Conservation (phyloP, 1,284 basidiomycete genomes). For the Rhodotorula sp. region DNA sequence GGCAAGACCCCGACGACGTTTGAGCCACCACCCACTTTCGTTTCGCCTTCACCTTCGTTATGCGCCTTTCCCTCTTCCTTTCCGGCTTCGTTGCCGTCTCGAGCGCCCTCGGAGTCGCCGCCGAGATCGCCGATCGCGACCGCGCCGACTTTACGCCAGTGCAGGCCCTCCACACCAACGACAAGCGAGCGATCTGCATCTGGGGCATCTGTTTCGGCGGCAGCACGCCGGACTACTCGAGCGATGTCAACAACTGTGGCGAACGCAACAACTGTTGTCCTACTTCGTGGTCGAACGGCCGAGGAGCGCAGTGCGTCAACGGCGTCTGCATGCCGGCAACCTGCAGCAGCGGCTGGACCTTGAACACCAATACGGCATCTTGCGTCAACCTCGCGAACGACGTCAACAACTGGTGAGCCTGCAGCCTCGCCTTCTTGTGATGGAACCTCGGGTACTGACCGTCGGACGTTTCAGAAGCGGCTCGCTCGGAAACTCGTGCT, state of each 20-base stretch:
- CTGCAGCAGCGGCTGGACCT: slow-evolving; percentile 17
- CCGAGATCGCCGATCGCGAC: not conserved
- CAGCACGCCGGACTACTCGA: slow-evolving; percentile 5
- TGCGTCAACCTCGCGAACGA: slow-evolving; percentile 20
- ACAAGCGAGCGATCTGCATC: slow-evolving; percentile 22
- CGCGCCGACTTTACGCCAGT: not conserved
- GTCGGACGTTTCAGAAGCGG: slow-evolving; percentile 11
- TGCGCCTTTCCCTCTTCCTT: not conserved
- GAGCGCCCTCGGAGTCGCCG: slow-evolving; percentile 5
- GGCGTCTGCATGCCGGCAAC: slow-evolving; percentile 10
- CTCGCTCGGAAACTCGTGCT: slow-evolving; percentile 32
- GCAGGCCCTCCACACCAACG: not conserved
- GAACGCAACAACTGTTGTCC: slow-evolving; percentile 9
- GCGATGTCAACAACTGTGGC: slow-evolving; percentile 36
- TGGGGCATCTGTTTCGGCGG: slow-evolving; percentile 19
- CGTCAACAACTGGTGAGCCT: slow-evolving; percentile 21
- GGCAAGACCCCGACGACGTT: not conserved
- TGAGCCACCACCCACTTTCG: not conserved
- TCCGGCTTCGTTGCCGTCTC: not conserved
- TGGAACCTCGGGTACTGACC: not conserved
- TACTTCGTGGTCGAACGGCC: slow-evolving; percentile 15
- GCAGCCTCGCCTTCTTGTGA: not conserved
- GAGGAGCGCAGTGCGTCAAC: slow-evolving; percentile 12
- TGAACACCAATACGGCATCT: slow-evolving; percentile 9
- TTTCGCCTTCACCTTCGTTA: not conserved